phyloP scores from a whole-genome alignment of 2,329 filamentous ascomycete genomes.

The Colletotrichum cereale region DNA sequence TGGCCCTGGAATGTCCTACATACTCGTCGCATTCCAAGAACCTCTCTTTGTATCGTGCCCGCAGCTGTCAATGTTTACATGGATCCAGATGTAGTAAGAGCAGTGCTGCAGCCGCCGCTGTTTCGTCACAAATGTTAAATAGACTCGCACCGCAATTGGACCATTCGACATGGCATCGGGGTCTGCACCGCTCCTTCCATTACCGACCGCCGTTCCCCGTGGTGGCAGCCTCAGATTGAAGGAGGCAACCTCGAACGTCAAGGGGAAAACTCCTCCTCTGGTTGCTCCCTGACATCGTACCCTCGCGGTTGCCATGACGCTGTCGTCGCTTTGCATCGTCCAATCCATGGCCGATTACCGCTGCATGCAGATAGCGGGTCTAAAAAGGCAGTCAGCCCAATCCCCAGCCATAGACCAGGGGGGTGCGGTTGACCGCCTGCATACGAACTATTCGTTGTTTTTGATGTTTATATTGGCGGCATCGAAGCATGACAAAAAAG shows the following conservation, averaged over 20 bases:
- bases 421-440: constrained; percentile 19
- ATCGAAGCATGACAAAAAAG: not conserved
- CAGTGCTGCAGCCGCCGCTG: constrained; percentile 22
- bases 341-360: constrained; percentile 23
- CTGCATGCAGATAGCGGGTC: constrained; percentile 35
- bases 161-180: not conserved
- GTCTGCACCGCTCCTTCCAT: constrained; percentile 18
- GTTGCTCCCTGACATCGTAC: constrained; percentile 16
- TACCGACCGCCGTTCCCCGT: constrained; percentile 11
- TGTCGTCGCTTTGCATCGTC: constrained; percentile 36
- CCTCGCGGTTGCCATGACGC: constrained; percentile 41
- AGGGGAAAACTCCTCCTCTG: constrained; percentile 8
- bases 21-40: not conserved
- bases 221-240: constrained; percentile 21
- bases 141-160: not conserved
- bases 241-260: not conserved
- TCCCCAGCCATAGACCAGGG: constrained; percentile 2
- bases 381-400: constrained; percentile 5
- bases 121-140: not conserved
- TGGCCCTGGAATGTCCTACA: not conserved
- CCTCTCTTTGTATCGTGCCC: constrained; percentile 30
- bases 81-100: constrained; percentile 18
- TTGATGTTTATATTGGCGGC: not conserved
- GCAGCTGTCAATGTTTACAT: constrained; percentile 35
- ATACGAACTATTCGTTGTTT: constrained; percentile 30